These are phyloP conservation scores for Schoenoplectus triqueter DNA, from an alignment of 202 grass and related monocot genomes.

Conservation along the genomic window DNA sequence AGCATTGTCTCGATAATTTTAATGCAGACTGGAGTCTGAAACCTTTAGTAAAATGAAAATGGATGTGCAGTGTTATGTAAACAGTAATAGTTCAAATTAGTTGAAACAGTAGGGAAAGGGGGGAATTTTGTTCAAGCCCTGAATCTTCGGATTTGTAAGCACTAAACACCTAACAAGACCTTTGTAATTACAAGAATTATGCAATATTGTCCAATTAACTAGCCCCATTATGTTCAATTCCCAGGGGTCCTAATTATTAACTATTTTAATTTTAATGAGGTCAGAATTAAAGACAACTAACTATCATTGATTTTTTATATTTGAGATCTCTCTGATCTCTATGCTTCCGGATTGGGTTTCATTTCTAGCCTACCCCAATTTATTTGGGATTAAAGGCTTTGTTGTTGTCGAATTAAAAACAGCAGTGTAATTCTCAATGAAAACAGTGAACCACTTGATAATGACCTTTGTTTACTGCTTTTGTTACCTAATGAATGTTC, in stretches of 20 bases:
- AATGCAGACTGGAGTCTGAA: background rate
- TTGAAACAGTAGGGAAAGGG: background rate
- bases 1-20: background rate
- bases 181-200: constrained; percentile 16
- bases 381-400: too few species aligned
- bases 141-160: background rate
- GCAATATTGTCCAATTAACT: background rate
- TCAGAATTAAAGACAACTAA: too few species aligned
- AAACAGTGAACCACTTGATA: background rate
- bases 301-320: too few species aligned
- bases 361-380: too few species aligned
- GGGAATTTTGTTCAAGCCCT: background rate
- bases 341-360: too few species aligned
- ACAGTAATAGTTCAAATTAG: background rate
- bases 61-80: background rate
- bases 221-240: background rate
- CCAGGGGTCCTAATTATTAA: too few species aligned
- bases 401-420: background rate
- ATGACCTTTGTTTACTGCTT: background rate
- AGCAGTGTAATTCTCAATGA: background rate
- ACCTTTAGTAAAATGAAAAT: background rate
- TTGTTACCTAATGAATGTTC: constrained; percentile 7
- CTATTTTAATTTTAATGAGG: too few species aligned
- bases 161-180: background rate
- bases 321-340: too few species aligned